Evolutionary conservation across 139 green algal species (phyloP).

Genomic region (Monoraphidium neglectum): DNA sequence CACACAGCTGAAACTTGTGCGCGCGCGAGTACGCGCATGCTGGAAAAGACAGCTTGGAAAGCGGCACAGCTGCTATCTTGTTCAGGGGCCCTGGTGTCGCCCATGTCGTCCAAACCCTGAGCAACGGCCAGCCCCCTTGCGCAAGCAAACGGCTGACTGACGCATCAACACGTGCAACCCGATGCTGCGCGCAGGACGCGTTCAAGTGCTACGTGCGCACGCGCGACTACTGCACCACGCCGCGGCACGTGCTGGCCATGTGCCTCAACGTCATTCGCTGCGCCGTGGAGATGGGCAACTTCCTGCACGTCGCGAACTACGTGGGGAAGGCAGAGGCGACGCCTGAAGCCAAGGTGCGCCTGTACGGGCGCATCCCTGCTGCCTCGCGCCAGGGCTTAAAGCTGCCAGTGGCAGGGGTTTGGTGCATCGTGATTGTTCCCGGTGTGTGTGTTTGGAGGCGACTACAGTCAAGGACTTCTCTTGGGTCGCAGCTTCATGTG

Average conservation of each 20-base stretch:
- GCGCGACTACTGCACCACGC: constrained; percentile 93
- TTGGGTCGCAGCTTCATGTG: no score
- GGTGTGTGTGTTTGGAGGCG: no score
- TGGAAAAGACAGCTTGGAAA: no score
- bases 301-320: constrained; percentile 87
- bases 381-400: background rate
- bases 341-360: constrained; percentile 39
- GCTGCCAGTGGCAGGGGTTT: background rate
- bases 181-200: constrained; percentile 55
- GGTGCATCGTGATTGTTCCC: background rate
- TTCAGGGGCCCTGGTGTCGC: no score
- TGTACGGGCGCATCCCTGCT: background rate
- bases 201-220: constrained; percentile 91
- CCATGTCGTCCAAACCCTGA: no score
- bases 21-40: no score
- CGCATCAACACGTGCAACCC: no score
- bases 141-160: no score
- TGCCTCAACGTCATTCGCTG: constrained; percentile 85
- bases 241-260: constrained; percentile 86
- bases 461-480: no score
- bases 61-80: no score
- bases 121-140: no score
- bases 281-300: constrained; percentile 82
- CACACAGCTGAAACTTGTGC: no score
- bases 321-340: constrained; percentile 82